Conservation (phyloP, 108 stramenopile species). For the Chaetoceros tenuissimus region DNA sequence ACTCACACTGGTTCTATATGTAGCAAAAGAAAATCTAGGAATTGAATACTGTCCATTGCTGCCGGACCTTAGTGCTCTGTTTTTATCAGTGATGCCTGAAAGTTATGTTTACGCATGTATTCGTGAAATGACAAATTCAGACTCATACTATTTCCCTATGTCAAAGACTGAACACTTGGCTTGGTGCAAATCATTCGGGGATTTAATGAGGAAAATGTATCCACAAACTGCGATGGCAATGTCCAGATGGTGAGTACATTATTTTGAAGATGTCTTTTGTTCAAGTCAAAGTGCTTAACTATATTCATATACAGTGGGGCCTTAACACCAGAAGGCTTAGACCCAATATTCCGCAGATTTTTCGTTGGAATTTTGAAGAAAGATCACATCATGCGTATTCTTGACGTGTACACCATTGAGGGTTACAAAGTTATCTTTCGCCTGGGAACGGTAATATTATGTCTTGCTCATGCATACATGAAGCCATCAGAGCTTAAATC, state of each 20-base stretch:
- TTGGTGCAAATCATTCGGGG: constrained; percentile 50
- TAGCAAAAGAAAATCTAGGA: constrained; percentile 44
- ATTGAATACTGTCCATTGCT: constrained; percentile 55
- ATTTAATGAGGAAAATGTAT: constrained; percentile 45
- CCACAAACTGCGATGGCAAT: constrained; percentile 38
- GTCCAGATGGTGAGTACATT: constrained; percentile 2
- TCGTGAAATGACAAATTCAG: constrained; percentile 58
- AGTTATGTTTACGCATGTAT: constrained; percentile 63
- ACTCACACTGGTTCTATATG: constrained; percentile 39
- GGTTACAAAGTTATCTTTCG: constrained; percentile 73
- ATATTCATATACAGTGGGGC: constrained; percentile 34
- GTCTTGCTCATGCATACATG: constrained; percentile 34
- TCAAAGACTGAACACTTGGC: constrained; percentile 49
- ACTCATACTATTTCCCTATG: constrained; percentile 48
- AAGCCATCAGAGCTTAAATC: constrained; percentile 14
- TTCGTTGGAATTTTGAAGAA: constrained; percentile 46
- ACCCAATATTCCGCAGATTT: constrained; percentile 63
- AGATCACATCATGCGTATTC: constrained; percentile 41
- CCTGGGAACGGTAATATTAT: constrained; percentile 56
- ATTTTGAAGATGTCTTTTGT: not conserved
- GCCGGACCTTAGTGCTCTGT: constrained; percentile 35
- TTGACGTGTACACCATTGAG: constrained; percentile 78
- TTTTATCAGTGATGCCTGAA: constrained; percentile 57
- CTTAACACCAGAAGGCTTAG: constrained; percentile 32
- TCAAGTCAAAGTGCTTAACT: not conserved